phyloP scores from a whole-genome alignment of 331 rosid genomes.

The Malus hybrid region DNA sequence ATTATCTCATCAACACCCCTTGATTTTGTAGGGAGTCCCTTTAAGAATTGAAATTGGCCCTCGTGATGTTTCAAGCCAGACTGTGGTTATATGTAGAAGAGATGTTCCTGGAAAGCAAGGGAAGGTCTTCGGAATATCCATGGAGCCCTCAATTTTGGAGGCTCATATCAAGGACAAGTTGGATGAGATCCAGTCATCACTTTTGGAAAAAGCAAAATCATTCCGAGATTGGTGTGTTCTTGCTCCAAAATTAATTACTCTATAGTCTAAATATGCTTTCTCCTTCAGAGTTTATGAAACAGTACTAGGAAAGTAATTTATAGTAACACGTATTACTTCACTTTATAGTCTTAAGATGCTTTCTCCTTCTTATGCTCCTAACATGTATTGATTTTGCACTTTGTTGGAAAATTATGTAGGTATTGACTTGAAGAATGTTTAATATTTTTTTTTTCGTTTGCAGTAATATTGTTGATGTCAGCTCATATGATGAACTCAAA shows the following conservation, averaged over 20 bases:
- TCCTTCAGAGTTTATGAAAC: not conserved
- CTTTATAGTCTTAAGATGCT: too few species aligned
- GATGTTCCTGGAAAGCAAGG: constrained; percentile 96
- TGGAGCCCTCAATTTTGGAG: constrained; percentile 70
- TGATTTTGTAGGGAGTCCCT: constrained; percentile 83
- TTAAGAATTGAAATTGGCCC: constrained; percentile 95
- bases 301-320: not conserved
- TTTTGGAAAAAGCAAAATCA: constrained; percentile 60
- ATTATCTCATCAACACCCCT: constrained; percentile 5
- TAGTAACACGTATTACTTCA: not conserved
- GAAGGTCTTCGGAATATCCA: constrained; percentile 86
- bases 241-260: not conserved
- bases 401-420: not conserved
- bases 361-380: not conserved
- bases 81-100: constrained; percentile 83
- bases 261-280: not conserved
- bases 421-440: too few species aligned
- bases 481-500: constrained; percentile 86
- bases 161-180: constrained; percentile 69
- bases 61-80: constrained; percentile 82
- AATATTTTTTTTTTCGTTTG: not conserved
- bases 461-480: constrained; percentile 88
- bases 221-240: constrained; percentile 74
- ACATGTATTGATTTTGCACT: not conserved
- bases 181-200: constrained; percentile 82